A percentile compares a stretch with the other conserved stretches of the same genome.
These are phyloP conservation scores for Entomortierella beljakovae DNA, from an alignment of 192 early-diverging fungal species.

Conservation along the genomic window DNA sequence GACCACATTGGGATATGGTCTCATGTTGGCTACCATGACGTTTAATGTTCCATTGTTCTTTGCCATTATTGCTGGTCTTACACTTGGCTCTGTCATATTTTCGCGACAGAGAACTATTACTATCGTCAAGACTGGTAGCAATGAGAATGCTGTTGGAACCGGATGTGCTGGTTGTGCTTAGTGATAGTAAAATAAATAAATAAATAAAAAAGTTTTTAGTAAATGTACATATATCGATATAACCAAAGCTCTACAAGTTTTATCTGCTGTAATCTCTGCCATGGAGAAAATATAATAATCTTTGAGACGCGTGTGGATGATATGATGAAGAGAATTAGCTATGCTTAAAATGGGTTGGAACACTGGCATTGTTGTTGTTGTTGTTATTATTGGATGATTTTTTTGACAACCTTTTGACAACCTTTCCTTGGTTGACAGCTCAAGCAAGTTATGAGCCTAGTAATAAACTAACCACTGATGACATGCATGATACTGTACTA, in stretches of 20 bases:
- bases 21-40: slow-evolving; percentile 76
- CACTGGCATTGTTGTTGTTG: neutral
- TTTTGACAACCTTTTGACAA: slow-evolving; percentile 34
- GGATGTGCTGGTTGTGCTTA: slow-evolving; percentile 56
- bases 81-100: slow-evolving; percentile 61
- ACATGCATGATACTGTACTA: too few species aligned
- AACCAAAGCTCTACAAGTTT: too few species aligned
- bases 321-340: too few species aligned
- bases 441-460: too few species aligned
- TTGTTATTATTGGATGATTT: neutral
- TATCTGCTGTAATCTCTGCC: too few species aligned
- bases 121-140: slow-evolving; percentile 2
- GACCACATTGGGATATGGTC: slow-evolving; percentile 57
- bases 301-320: too few species aligned
- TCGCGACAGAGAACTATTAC: slow-evolving; percentile 34
- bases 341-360: neutral
- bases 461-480: too few species aligned
- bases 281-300: too few species aligned
- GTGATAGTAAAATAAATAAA: too few species aligned
- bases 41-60: slow-evolving; percentile 73
- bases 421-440: neutral
- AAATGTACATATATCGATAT: too few species aligned
- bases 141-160: slow-evolving; percentile 15
- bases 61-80: slow-evolving; percentile 64
- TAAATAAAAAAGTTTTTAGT: neutral